Percentiles rank a stretch among this genome's conserved stretches.
These are phyloP conservation scores for Chenopodium quinoa DNA, from an alignment of 148 eudicot species.

Conservation along the genomic window DNA sequence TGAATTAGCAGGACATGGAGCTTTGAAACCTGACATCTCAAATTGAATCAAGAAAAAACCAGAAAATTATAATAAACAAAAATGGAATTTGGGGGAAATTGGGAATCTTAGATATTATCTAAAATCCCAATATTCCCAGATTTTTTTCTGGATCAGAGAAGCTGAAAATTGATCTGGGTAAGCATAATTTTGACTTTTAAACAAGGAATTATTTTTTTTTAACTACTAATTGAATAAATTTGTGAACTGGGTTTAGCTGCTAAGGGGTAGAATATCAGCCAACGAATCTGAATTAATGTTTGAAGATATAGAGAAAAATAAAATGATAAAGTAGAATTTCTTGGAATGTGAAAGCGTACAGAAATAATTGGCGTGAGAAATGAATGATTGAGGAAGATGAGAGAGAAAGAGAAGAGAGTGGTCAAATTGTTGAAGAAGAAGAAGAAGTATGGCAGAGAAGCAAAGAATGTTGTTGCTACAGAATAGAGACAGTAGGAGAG, in stretches of 20 bases:
- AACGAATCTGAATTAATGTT: background rate
- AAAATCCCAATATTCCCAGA: constrained; percentile 20
- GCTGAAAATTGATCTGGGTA: constrained; percentile 25
- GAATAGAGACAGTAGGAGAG: background rate
- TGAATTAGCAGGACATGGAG: constrained; percentile 49
- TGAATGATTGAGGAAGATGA: background rate
- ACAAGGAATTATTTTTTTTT: background rate
- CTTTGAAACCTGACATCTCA: constrained; percentile 27
- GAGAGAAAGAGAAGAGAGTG: background rate
- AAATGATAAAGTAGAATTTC: background rate
- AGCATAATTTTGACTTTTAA: constrained; percentile 14
- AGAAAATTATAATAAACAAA: background rate
- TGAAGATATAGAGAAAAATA: background rate
- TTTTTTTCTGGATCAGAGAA: background rate
- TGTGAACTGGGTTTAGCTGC: constrained; percentile 24
- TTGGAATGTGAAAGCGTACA: constrained; percentile 17
- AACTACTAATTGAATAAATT: background rate
- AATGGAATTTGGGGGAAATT: background rate
- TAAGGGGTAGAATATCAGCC: background rate
- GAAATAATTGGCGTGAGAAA: background rate
- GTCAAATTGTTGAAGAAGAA: background rate
- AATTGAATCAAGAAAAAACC: background rate
- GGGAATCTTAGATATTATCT: background rate
- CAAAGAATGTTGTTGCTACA: constrained; percentile 6
- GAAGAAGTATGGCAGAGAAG: background rate